Evolutionary conservation across 129 eudicot genomes (phyloP).

Genomic region (Kitagawia praeruptora): DNA sequence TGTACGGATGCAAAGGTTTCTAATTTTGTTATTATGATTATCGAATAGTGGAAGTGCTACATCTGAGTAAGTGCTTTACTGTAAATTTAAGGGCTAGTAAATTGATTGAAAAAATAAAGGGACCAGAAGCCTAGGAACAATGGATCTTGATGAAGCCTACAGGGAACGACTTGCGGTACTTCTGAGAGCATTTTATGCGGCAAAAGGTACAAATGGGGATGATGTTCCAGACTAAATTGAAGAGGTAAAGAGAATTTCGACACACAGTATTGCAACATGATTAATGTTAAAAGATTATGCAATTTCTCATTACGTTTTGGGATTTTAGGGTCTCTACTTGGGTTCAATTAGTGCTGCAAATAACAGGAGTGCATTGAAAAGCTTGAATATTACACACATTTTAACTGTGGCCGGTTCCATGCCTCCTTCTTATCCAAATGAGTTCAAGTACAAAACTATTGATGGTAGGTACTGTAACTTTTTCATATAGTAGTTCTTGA

Average conservation of each 20-base stretch:
- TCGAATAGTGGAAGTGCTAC: background rate
- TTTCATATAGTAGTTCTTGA: background rate
- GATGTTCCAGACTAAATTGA: constrained; percentile 61
- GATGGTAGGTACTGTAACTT: constrained; percentile 29
- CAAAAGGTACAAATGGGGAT: constrained; percentile 33
- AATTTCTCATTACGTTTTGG: background rate
- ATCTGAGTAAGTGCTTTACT: background rate
- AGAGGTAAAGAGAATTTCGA: constrained; percentile 41
- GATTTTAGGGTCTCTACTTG: constrained; percentile 65
- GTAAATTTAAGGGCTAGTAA: background rate
- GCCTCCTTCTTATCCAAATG: constrained; percentile 37
- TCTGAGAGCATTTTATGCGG: constrained; percentile 33
- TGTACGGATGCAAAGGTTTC: background rate
- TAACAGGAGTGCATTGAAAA: constrained; percentile 53
- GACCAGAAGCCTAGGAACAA: constrained; percentile 8
- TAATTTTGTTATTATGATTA: background rate
- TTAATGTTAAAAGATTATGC: background rate
- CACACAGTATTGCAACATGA: background rate
- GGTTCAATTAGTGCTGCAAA: constrained; percentile 88
- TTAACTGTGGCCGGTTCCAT: constrained; percentile 54
- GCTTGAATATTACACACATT: constrained; percentile 68
- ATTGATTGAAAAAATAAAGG: background rate
- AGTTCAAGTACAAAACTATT: constrained; percentile 53
- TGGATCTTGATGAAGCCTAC: constrained; percentile 34
- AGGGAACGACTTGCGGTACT: constrained; percentile 44